Conservation (phyloP, 2,329 filamentous ascomycete species). For the Pseudocercospora ulei region DNA sequence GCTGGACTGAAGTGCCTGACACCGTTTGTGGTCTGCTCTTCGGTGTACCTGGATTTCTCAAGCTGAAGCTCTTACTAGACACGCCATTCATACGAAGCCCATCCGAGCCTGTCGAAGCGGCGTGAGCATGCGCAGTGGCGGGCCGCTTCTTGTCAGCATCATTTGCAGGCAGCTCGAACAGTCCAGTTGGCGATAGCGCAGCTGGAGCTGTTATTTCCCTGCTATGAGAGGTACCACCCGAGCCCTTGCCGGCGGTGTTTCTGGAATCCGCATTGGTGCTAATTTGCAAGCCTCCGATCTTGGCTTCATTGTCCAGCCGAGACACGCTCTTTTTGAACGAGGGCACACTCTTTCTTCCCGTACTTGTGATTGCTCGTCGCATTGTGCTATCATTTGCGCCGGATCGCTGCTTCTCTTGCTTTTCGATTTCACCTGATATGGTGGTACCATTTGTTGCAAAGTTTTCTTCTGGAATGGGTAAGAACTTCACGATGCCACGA, state of each 20-base stretch:
- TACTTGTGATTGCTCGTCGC: constrained; percentile 34
- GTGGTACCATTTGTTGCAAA: constrained; percentile 63
- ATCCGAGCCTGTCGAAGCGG: constrained; percentile 23
- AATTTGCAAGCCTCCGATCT: constrained; percentile 7
- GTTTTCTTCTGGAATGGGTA: constrained; percentile 59
- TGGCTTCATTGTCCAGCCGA: constrained; percentile 21
- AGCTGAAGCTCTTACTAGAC: constrained; percentile 15
- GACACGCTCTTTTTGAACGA: constrained; percentile 24
- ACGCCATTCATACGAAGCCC: constrained; percentile 32
- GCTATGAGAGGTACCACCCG: neutral
- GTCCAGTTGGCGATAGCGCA: constrained; percentile 12
- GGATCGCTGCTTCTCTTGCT: constrained; percentile 42
- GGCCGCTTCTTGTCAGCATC: constrained; percentile 22
- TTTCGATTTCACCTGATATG: constrained; percentile 56
- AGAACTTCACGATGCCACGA: constrained; percentile 64
- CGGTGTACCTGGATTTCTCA: constrained; percentile 9
- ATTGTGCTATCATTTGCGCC: constrained; percentile 37
- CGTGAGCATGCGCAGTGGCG: constrained; percentile 22
- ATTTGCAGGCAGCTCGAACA: constrained; percentile 27
- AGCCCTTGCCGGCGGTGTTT: neutral
- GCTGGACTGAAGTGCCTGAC: constrained; percentile 17
- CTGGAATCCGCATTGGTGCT: neutral
- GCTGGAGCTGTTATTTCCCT: constrained; percentile 5
- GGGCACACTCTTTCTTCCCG: constrained; percentile 27
- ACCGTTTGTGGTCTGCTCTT: constrained; percentile 28